Evolutionary conservation across 2,329 filamentous ascomycete species (phyloP).

Genomic region (Tolypocladium tropicale): DNA sequence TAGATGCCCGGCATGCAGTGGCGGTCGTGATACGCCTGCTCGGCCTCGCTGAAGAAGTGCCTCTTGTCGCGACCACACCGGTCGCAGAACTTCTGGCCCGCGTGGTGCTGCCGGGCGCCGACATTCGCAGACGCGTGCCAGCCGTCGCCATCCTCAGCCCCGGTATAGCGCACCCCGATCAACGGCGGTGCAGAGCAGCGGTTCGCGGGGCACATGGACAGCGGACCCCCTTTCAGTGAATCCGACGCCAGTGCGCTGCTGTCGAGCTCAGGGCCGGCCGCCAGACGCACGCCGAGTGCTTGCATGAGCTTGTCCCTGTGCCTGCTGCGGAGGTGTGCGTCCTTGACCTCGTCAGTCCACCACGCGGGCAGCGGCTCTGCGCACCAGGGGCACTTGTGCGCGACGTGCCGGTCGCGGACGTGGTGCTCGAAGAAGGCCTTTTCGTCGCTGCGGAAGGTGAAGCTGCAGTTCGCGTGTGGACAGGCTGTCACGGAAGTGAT

Average conservation of each 20-base stretch:
- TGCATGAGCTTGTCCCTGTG: conserved; percentile 15
- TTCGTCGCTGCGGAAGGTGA: conserved; percentile 20
- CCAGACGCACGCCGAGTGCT: conserved; percentile 3
- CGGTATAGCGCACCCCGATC: not conserved
- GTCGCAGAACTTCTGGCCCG: conserved; percentile 3
- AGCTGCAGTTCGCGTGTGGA: conserved; percentile 25
- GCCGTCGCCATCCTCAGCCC: not conserved
- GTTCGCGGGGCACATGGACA: not conserved
- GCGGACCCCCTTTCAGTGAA: not conserved
- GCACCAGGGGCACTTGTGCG: conserved; percentile 25
- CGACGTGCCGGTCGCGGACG: conserved; percentile 21
- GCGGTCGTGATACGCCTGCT: conserved; percentile 3
- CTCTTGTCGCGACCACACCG: conserved; percentile 2
- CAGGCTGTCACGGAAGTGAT: conserved; percentile 22
- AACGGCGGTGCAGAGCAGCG: not conserved
- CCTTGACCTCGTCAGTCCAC: conserved; percentile 15
- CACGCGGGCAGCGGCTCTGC: conserved; percentile 17
- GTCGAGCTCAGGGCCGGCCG: not conserved
- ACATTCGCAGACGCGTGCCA: not conserved
- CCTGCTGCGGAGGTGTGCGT: conserved; percentile 17
- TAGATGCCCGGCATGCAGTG: conserved; percentile 1
- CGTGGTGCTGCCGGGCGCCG: not conserved
- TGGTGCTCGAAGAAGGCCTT: conserved; percentile 22
- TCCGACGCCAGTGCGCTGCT: not conserved
- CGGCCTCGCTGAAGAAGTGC: conserved; percentile 1